Evolutionary conservation across 768 basidiomycete genomes (phyloP).

Genomic region (Chalciporus pseudorubinellus): DNA sequence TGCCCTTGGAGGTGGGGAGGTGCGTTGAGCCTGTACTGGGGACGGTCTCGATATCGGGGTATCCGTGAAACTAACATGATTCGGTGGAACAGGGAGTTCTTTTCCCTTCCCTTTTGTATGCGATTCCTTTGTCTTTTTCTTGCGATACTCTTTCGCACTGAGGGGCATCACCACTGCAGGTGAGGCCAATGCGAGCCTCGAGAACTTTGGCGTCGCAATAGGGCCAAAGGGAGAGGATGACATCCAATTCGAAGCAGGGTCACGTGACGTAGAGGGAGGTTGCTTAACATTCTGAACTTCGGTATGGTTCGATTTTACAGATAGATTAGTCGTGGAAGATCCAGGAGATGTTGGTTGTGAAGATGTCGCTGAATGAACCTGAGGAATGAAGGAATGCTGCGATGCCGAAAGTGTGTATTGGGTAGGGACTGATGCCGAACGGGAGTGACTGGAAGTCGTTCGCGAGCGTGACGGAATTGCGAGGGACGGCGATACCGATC

Average conservation of each 20-base stretch:
- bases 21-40: neutral
- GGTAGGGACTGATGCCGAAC: constrained; percentile 16
- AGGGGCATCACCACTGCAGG: constrained; percentile 31
- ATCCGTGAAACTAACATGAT: constrained; percentile 16
- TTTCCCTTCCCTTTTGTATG: constrained; percentile 9
- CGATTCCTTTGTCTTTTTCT: constrained; percentile 13
- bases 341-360: constrained; percentile 1
- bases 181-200: constrained; percentile 28
- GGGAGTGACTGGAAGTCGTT: constrained; percentile 17
- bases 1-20: neutral
- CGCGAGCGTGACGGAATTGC: constrained; percentile 22
- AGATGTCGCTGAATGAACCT: constrained; percentile 15
- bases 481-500: constrained; percentile 4
- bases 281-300: constrained; percentile 13
- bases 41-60: neutral
- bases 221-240: constrained; percentile 31
- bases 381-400: constrained; percentile 8
- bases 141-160: constrained; percentile 29
- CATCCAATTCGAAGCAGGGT: constrained; percentile 28
- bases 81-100: neutral
- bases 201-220: constrained; percentile 27
- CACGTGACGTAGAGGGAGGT: constrained; percentile 22
- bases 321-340: neutral
- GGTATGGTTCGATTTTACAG: neutral
- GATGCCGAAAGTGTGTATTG: constrained; percentile 1